phyloP scores from a whole-genome alignment of 352 stramenopile genomes.

The Pythium rishiriense region DNA sequence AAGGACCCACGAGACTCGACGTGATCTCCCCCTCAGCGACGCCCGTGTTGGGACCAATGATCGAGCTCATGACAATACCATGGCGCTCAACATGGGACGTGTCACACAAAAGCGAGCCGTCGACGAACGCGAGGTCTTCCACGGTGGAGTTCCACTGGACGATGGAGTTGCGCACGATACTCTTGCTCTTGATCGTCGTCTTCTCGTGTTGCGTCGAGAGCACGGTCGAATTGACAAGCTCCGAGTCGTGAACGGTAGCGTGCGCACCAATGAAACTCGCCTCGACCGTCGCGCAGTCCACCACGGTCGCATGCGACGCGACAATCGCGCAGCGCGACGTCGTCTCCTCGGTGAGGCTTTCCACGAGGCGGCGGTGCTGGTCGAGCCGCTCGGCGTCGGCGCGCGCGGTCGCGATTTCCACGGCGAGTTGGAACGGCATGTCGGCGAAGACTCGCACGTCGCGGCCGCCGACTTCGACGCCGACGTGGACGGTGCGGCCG shows the following conservation, averaged over 20 bases:
- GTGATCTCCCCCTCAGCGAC: conserved; percentile 91
- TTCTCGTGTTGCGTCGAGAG: conserved; percentile 58
- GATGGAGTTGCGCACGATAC: conserved; percentile 61
- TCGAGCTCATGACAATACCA: conserved; percentile 81
- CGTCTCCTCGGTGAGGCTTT: conserved; percentile 50
- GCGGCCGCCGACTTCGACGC: conserved; percentile 79
- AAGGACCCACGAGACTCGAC: conserved; percentile 90
- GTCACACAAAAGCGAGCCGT: conserved; percentile 75
- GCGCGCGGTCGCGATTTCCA: conserved; percentile 42
- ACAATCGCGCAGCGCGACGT: conserved; percentile 56
- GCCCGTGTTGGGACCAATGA: conserved; percentile 85
- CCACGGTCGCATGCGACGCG: conserved; percentile 43
- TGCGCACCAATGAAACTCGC: conserved; percentile 64
- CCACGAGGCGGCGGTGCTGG: conserved; percentile 50
- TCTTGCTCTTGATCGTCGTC: conserved; percentile 51
- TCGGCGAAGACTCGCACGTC: conserved; percentile 73
- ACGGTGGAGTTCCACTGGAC: conserved; percentile 75
- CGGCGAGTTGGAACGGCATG: conserved; percentile 59
- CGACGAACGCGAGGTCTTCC: conserved; percentile 64
- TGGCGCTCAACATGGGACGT: conserved; percentile 78
- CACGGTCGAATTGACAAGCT: conserved; percentile 61
- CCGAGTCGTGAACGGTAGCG: conserved; percentile 60
- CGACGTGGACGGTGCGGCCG: conserved; percentile 65
- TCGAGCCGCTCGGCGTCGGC: conserved; percentile 39
- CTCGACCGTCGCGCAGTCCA: conserved; percentile 62